Evolutionary conservation across 2,329 filamentous ascomycete species (phyloP), one percentile per base, ranked within the genome.

Genomic region (Conoideocrella luteorostrata): DNA sequence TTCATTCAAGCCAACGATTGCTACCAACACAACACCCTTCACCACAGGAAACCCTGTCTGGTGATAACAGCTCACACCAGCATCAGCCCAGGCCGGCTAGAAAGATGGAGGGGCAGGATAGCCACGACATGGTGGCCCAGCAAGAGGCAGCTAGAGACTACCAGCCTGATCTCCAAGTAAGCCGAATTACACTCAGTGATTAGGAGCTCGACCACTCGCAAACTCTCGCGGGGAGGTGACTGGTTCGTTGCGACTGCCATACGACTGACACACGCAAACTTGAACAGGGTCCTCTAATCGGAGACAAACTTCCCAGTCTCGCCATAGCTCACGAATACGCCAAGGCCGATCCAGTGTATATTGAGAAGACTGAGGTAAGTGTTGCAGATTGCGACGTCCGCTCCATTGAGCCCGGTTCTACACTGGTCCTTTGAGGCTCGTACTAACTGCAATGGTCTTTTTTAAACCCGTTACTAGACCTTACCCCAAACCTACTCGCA

Each of bases 321-420:
- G 79, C 75, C 52, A 88, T 98, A 59, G 82, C 86, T 13, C 75
- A 83, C 50, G 87, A 95, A 63, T 97, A 95, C 68, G 86, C 88
- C 48, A 85, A 86, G 64, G 90, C 88, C 49, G 90, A 97, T 62
- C 81, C 84, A 5, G 71, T 87, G 50, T 95, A 88, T 62, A 82
- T 90, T 40, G 78, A 84, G 47, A 97, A 97, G 72, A 96, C 90
- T 39, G 77, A 80, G 59, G 91, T 95, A 70, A 65, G 82, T 72
- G 50, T 49, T 39, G 39, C 43, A 20, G 15, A 17, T 15, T 11
- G 6, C 5, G 17, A 4, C 10, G 5, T 15, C 22, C 13, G 20
- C 7, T 5, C 15, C 20, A 17, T 26, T 15, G 7, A 6, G n/a
- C 22, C 15, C 12, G 6, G 12, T 18, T 12, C 22, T 24, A 22